Conservation (phyloP, 306 rosid species). For the Rubus idaeus region DNA sequence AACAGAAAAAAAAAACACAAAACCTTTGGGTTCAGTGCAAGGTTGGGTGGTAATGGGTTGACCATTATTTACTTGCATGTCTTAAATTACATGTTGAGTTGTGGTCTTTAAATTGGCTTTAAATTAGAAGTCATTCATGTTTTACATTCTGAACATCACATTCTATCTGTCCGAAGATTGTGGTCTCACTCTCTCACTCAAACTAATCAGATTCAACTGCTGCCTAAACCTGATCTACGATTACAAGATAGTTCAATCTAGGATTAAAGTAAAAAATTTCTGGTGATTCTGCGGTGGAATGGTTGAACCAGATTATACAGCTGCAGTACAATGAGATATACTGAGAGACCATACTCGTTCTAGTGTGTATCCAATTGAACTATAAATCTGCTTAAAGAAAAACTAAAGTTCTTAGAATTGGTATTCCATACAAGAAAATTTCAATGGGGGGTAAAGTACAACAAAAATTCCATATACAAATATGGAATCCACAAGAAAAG, state of each 20-base stretch:
- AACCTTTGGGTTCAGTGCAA: too few relatives aligned
- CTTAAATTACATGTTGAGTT: too few relatives aligned
- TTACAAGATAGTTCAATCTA: not conserved
- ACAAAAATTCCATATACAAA: not conserved
- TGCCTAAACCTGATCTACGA: not conserved
- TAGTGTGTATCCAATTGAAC: not conserved
- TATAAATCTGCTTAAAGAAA: not conserved
- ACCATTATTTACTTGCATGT: too few relatives aligned
- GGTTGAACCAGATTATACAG: not conserved
- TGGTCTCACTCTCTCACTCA: constrained; percentile 37
- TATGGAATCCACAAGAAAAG: not conserved
- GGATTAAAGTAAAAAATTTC: not conserved
- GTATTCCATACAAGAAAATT: not conserved
- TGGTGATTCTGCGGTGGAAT: not conserved
- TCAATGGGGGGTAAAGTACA: not conserved
- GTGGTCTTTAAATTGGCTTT: too few relatives aligned
- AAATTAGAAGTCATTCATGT: too few relatives aligned
- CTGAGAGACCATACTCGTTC: not conserved
- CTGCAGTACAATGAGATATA: not conserved
- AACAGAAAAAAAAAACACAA: too few relatives aligned
- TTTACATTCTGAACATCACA: constrained; percentile 42
- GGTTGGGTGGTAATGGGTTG: too few relatives aligned
- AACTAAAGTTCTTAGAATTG: not conserved
- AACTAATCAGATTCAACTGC: constrained; percentile 23
- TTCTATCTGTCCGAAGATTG: constrained; percentile 60